Evolutionary conservation across 352 stramenopile genomes (phyloP).

Genomic region (Aphanomyces cochlioides): DNA sequence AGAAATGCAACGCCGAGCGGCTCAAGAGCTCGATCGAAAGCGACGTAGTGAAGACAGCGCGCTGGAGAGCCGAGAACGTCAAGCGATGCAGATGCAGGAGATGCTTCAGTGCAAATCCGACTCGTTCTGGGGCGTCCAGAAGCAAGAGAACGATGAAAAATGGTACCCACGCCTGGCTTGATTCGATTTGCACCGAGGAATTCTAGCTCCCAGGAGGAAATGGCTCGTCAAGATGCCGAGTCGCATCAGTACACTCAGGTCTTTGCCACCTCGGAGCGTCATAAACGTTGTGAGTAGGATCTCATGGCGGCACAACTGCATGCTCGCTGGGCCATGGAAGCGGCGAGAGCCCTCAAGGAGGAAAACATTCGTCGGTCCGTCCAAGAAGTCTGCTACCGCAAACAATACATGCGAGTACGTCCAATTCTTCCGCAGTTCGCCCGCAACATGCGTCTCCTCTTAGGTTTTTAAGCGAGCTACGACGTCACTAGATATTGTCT

Average conservation of each 20-base stretch:
- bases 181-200: neutral
- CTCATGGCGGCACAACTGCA: slow-evolving; percentile 18
- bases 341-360: slow-evolving; percentile 3
- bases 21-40: slow-evolving; percentile 21
- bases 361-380: slow-evolving; percentile 6
- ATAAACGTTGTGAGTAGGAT: neutral
- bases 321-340: slow-evolving; percentile 18
- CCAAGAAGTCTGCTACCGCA: slow-evolving; percentile 16
- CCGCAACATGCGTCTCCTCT: neutral
- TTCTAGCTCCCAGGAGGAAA: slow-evolving; percentile 25
- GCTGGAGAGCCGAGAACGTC: slow-evolving; percentile 18
- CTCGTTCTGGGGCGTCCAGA: slow-evolving; percentile 29
- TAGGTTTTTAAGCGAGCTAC: slow-evolving; percentile 21
- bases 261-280: neutral
- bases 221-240: slow-evolving; percentile 3
- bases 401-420: slow-evolving; percentile 21
- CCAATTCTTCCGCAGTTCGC: neutral
- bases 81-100: slow-evolving; percentile 28
- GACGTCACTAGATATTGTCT: slow-evolving; percentile 11
- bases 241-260: slow-evolving; percentile 6
- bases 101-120: slow-evolving; percentile 28
- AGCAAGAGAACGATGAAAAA: slow-evolving; percentile 30
- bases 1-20: slow-evolving; percentile 24
- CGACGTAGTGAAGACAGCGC: slow-evolving; percentile 21
- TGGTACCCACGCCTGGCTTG: neutral